Evolutionary conservation across 495 filamentous ascomycete genomes (phyloP).

Genomic region (Collariella sp.): DNA sequence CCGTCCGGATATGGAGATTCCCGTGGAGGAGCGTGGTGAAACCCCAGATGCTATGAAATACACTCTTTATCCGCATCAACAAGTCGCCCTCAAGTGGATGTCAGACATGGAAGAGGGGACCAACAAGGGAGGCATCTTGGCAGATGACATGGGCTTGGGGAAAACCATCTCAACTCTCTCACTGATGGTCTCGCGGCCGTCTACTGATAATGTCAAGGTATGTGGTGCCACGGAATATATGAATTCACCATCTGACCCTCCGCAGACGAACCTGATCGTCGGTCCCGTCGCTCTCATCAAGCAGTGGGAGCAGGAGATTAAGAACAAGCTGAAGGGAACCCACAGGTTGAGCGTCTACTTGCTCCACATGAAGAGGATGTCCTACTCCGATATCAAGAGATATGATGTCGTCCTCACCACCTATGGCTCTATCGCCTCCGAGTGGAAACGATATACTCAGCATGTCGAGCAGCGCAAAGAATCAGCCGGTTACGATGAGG

Average conservation of each 20-base stretch:
- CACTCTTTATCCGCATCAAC: slow-evolving; percentile 72
- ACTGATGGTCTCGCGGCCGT: slow-evolving; percentile 66
- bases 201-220: slow-evolving; percentile 42
- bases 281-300: slow-evolving; percentile 78
- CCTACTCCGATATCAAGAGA: slow-evolving; percentile 52
- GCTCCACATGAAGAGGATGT: slow-evolving; percentile 50
- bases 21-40: slow-evolving; percentile 55
- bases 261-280: slow-evolving; percentile 74
- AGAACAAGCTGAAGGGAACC: slow-evolving; percentile 52
- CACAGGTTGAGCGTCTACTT: slow-evolving; percentile 58
- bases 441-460: slow-evolving; percentile 46
- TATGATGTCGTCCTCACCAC: slow-evolving; percentile 88
- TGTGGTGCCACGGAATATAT: neutral
- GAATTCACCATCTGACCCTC: slow-evolving; percentile 9
- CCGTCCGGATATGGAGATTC: slow-evolving; percentile 61
- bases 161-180: slow-evolving; percentile 90
- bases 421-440: slow-evolving; percentile 67
- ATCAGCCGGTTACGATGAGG: slow-evolving; percentile 8
- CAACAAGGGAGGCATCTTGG: slow-evolving; percentile 77
- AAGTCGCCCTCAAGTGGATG: slow-evolving; percentile 75
- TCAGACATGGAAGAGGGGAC: slow-evolving; percentile 67
- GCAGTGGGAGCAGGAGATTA: slow-evolving; percentile 86
- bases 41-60: slow-evolving; percentile 66
- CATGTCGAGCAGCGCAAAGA: slow-evolving; percentile 17
- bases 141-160: slow-evolving; percentile 91